Evolutionary conservation across 805 yeast species (phyloP), one percentile per base, ranked within the genome.

Genomic region (Kodamaea hsintzibuensis): DNA sequence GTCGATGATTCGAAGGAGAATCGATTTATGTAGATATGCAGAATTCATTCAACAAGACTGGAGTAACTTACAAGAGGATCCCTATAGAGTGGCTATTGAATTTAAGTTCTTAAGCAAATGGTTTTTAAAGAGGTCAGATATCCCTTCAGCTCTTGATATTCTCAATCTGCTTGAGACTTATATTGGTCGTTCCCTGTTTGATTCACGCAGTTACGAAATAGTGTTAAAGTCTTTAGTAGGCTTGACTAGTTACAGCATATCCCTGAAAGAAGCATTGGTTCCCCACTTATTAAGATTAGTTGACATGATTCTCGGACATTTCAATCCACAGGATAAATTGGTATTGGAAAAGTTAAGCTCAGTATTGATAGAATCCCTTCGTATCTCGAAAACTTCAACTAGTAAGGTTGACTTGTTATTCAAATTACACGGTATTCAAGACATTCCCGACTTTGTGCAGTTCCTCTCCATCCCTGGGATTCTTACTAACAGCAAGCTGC

Each of bases 1-100:
- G 62, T 61, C 73, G 2, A 64, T 72, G 10, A 72, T 83, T 8
- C 69, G 84, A 19, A 65, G 77, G 16, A 71, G 71, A 51, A 49
- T 79, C 5, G 75, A 72, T 7, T 63, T 72, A 17, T 59, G 46
- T 16, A 18, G 25, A 67, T 68, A 38, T 35, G 54, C 54, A 42
- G 12, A 8, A 2, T 7, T 14, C 13, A 5, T 50, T 12, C 22
- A 42, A 14, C 43, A 42, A 16, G 38, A 50, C 44, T 45, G 48
- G 48, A 13, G 7, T 10, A 27, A 12, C 25, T 16, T 47, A 16
- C 19, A 27, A 14, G 27, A 17, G 18, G 51, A 48, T 3, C 45
- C 42, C 30, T 35, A 25, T 13, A 48, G 30, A 33, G 27, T 22
- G 18, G 43, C 48, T n/a, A n/a, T 43, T 3, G 42, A 45, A 37